Conservation (phyloP, 768 basidiomycete genomes). For the Lanmaoa pseudosensibilis region DNA sequence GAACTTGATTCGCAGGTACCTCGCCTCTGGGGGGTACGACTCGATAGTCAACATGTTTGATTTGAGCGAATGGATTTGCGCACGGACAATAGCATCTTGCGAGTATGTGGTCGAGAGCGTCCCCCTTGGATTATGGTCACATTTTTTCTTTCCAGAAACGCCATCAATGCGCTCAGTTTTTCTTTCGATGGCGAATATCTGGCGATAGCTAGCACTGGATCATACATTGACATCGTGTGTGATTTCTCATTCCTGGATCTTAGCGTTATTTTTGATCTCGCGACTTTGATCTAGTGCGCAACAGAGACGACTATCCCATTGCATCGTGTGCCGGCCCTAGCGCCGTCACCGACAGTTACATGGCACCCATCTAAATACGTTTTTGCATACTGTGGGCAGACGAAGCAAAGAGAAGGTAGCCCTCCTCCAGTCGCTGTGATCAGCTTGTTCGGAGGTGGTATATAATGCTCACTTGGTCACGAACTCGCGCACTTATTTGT, state of each 20-base stretch:
- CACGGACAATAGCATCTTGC: conserved; percentile 73
- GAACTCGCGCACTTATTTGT: not conserved
- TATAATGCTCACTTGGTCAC: conserved; percentile 14
- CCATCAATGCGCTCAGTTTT: conserved; percentile 74
- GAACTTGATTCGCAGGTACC: conserved; percentile 47
- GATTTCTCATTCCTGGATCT: not conserved
- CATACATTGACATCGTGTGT: conserved; percentile 77
- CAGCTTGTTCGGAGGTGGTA: conserved; percentile 65
- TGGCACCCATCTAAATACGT: conserved; percentile 84
- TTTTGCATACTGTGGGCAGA: conserved; percentile 82
- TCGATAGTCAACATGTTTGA: conserved; percentile 85
- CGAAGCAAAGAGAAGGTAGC: conserved; percentile 60
- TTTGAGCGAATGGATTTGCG: conserved; percentile 76
- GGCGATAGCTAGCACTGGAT: conserved; percentile 69
- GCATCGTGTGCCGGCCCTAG: conserved; percentile 73
- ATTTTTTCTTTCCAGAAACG: conserved; percentile 47
- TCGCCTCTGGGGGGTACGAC: conserved; percentile 79
- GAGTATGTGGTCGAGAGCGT: conserved; percentile 53
- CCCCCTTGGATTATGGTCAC: not conserved
- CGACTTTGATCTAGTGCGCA: conserved; percentile 53
- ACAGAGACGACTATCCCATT: conserved; percentile 74
- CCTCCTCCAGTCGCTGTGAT: conserved; percentile 67
- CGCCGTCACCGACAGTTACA: conserved; percentile 69
- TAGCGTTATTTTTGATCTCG: not conserved
- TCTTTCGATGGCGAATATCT: conserved; percentile 83